Evolutionary conservation across 2,329 filamentous ascomycete genomes (phyloP).

Genomic region (Pestalotiopsis fici): DNA sequence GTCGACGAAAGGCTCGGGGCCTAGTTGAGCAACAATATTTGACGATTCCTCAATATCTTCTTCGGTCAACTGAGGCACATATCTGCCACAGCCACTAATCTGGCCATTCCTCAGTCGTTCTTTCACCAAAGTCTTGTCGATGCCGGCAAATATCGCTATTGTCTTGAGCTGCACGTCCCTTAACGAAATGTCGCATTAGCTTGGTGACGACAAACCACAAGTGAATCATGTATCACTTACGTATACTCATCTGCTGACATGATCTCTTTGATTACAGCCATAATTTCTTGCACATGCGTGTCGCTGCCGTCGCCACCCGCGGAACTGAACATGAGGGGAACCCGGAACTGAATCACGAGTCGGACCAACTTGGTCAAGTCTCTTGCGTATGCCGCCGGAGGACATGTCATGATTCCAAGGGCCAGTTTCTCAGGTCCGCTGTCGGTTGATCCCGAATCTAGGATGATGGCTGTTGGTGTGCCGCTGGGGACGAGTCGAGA

Average conservation of each 20-base stretch:
- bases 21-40: constrained; percentile 44
- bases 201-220: background rate
- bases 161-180: constrained; percentile 31
- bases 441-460: constrained; percentile 36
- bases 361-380: constrained; percentile 41
- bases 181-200: background rate
- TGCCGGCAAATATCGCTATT: constrained; percentile 38
- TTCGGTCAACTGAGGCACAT: constrained; percentile 39
- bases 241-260: constrained; percentile 24
- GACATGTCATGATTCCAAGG: constrained; percentile 39
- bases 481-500: constrained; percentile 24
- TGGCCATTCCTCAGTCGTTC: constrained; percentile 27
- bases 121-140: constrained; percentile 33
- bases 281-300: constrained; percentile 40
- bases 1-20: constrained; percentile 41
- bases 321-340: constrained; percentile 43
- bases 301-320: constrained; percentile 49
- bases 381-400: constrained; percentile 37
- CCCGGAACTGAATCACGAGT: constrained; percentile 30
- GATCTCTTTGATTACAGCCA: constrained; percentile 39
- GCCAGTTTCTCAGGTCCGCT: constrained; percentile 41
- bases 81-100: constrained; percentile 38
- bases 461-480: constrained; percentile 31
- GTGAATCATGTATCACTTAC: background rate
- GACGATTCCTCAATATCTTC: constrained; percentile 36